Evolutionary conservation across 768 basidiomycete species (phyloP).

Genomic region (Leucosporidium yakuticum): DNA sequence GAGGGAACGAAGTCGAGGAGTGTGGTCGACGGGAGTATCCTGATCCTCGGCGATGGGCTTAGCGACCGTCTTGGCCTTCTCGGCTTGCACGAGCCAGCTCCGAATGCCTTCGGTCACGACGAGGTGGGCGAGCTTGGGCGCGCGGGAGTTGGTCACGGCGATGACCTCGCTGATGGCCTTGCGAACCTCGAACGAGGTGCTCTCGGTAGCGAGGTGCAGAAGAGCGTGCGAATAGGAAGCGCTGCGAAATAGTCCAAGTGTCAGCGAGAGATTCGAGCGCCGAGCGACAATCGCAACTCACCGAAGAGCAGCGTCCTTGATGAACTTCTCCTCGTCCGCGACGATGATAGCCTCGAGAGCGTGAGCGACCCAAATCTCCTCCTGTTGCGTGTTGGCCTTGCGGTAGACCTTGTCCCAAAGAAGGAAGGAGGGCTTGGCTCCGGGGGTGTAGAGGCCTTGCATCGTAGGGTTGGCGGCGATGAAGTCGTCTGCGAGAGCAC

Average conservation of each 20-base stretch:
- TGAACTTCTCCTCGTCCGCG: conserved; percentile 40
- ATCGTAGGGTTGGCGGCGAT: conserved; percentile 39
- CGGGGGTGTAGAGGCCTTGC: conserved; percentile 43
- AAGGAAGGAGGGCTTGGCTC: conserved; percentile 74
- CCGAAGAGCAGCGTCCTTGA: conserved; percentile 54
- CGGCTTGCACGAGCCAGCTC: conserved; percentile 20
- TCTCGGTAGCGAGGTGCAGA: conserved; percentile 62
- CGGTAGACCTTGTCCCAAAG: conserved; percentile 82
- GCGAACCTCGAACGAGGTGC: conserved; percentile 54
- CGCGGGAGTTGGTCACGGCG: conserved; percentile 43
- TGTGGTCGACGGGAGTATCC: conserved; percentile 43
- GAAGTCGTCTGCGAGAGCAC: conserved; percentile 12
- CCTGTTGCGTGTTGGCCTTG: conserved; percentile 58
- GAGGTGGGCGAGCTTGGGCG: conserved; percentile 52
- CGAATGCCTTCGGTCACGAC: conserved; percentile 60
- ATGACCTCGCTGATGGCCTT: conserved; percentile 50
- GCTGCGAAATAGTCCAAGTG: conserved; percentile 1
- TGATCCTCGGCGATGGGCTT: conserved; percentile 45
- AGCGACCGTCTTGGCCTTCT: conserved; percentile 38
- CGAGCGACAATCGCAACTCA: conserved; percentile 40
- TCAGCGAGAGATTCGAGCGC: background rate
- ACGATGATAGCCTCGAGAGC: conserved; percentile 51
- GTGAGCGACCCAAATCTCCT: conserved; percentile 67
- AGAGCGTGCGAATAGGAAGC: conserved; percentile 60
- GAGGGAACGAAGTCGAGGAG: conserved; percentile 50